Evolutionary conservation across 2,329 filamentous ascomycete species (phyloP).

Genomic region (Incumbomyces delicatus): DNA sequence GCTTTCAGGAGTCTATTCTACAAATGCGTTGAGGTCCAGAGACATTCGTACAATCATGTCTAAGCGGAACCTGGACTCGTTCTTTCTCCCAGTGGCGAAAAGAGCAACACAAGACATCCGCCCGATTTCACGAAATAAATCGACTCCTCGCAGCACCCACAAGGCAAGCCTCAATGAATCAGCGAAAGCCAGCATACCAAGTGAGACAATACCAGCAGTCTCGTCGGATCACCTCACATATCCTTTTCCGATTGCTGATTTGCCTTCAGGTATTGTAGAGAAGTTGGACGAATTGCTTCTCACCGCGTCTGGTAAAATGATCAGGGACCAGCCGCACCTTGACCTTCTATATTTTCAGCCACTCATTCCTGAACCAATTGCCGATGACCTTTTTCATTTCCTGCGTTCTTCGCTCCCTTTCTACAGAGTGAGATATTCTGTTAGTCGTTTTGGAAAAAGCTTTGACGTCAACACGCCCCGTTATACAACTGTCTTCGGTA

Average conservation of each 20-base stretch:
- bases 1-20: background rate
- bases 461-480: constrained; percentile 54
- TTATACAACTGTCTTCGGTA: constrained; percentile 53
- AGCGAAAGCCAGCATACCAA: too few relatives aligned
- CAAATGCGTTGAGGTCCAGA: background rate
- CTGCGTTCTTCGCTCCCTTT: constrained; percentile 63
- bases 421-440: constrained; percentile 64
- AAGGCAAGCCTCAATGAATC: background rate
- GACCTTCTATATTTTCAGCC: constrained; percentile 69
- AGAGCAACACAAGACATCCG: constrained; percentile 26
- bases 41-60: constrained; percentile 18
- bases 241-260: constrained; percentile 41
- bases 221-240: constrained; percentile 37
- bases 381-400: constrained; percentile 57
- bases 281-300: constrained; percentile 25
- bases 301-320: constrained; percentile 44
- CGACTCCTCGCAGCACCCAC: background rate
- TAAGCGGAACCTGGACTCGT: constrained; percentile 59
- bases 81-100: constrained; percentile 49
- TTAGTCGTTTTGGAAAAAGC: constrained; percentile 54
- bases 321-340: constrained; percentile 60
- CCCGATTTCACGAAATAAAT: constrained; percentile 1
- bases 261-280: constrained; percentile 36
- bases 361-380: constrained; percentile 51
- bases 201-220: too few relatives aligned